Conservation (phyloP, 345 rosid genomes). For the Populus alba region DNA sequence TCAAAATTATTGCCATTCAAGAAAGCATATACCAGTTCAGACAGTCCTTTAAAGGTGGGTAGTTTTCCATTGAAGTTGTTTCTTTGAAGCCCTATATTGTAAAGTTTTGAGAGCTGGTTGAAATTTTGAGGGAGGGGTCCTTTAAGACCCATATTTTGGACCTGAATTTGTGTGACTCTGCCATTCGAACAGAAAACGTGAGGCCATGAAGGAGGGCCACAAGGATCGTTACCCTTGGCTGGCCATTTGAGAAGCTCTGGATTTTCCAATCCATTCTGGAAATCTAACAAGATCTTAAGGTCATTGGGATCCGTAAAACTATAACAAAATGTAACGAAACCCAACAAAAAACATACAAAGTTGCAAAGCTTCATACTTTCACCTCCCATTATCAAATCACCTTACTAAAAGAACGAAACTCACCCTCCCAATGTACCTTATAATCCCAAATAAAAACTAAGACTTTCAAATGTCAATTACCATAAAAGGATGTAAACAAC, state of each 20-base stretch:
- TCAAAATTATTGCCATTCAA: slow-evolving; percentile 46
- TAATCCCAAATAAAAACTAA: slow-evolving; percentile 7
- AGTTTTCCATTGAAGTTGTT: slow-evolving; percentile 40
- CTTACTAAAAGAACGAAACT: not conserved
- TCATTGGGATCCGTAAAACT: slow-evolving; percentile 43
- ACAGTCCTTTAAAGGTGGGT: slow-evolving; percentile 44
- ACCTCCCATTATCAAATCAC: not conserved
- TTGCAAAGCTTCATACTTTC: slow-evolving; percentile 1
- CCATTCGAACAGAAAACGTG: slow-evolving; percentile 44
- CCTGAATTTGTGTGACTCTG: slow-evolving; percentile 50
- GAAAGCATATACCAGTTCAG: slow-evolving; percentile 39
- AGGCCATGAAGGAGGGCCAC: slow-evolving; percentile 56
- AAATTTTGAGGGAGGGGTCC: slow-evolving; percentile 43
- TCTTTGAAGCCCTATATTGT: slow-evolving; percentile 50
- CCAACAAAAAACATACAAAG: slow-evolving; percentile 9
- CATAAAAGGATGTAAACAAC: not conserved
- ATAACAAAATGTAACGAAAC: slow-evolving; percentile 17
- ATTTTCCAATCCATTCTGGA: slow-evolving; percentile 46
- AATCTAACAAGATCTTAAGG: slow-evolving; percentile 43
- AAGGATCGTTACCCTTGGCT: slow-evolving; percentile 38
- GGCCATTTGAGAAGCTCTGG: slow-evolving; percentile 58
- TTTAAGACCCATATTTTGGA: slow-evolving; percentile 39
- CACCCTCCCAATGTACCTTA: slow-evolving; percentile 16
- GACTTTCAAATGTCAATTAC: not conserved
- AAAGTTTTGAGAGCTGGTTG: slow-evolving; percentile 40